Evolutionary conservation across 2,329 filamentous ascomycete species (phyloP), one percentile per base, ranked within the genome.

Genomic region (Leptographium procerum): DNA sequence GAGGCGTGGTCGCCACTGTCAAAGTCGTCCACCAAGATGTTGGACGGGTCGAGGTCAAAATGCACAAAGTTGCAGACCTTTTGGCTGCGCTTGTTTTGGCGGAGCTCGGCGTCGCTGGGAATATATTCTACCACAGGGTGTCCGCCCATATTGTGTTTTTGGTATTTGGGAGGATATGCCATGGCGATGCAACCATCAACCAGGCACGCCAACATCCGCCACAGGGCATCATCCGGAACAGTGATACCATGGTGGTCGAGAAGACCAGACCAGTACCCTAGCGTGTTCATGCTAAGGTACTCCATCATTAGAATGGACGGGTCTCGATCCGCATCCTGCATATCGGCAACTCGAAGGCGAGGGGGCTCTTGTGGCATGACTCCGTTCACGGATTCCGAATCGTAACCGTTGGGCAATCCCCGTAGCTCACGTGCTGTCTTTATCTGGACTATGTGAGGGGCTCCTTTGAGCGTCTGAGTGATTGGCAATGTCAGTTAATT

Each of bases 21-120:
- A 24, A 57, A 52, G n/a, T 14, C 45, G 28, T 19, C 59, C 13
- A 63, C 58, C 8, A 64, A 33, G 14, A 64, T n/a, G 51, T 65
- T 65, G 54, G 43, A 55, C 51, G 63, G 60, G 57, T 64, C 61
- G 28, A 64, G 55, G 59, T 55, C 60, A 56, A 66, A 59, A 61
- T 64, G 64, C 56, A 62, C 63, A 48, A 61, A 56, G 61, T 63
- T 57, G 51, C 61, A 43, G 31, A 33, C 6, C 52, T 55, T 55
- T 4, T 55, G 6, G 14, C 19, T 13, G 36, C 36, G 24, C 24
- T 4, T 40, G 19, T 40, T 34, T 3, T 26, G 56, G 3, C 14
- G 24, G 22, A 51, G 22, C 47, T 52, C 51, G 1, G 31, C 33
- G 8, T 54, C 48, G 29, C 19, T 22, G 14, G 52, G 45, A 7